Base-by-base conservation (phyloP, 495 filamentous ascomycete species). In the Acidiella bohemica region DNA sequence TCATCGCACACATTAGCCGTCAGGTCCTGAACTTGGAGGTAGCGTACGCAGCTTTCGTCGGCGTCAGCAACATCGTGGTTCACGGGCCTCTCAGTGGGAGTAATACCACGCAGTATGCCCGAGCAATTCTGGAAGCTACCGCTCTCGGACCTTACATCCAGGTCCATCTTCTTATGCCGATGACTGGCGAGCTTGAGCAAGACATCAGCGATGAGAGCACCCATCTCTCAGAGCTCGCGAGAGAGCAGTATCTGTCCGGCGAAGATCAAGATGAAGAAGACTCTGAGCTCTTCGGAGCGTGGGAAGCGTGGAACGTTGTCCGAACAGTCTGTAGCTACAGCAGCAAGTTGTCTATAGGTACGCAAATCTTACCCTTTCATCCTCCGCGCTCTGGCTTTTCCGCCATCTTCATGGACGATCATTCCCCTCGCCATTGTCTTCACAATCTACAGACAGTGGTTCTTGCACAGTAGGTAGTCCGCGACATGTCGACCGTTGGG, bases 231-330 rank as follows among this genome's bases (percentile, higher is more conserved):
- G 64, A 65, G 1, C 66, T 78, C 50, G 74, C 71, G 8, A 62
- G 70, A 41, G 65, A 49, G 55, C 74, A 73, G 34, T 74, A 66
- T 42, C 40, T 65, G 4, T 48, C 46, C 59, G 24, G 58, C 62
- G 36, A 62, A 61, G 40, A 66, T 61, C 34, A 47, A 51, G 17
- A 59, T 63, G 20, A 58, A 43, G 10, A 55, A n/a, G 3, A 76
- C 16, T 56, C 74, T 23, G 80, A 85, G 50, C 56, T 76, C 4
- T 86, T 79, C 48, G 77, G 73, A 22, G 69, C 78, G 5, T 97
- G 90, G 92, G 88, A 95, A 63, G 78, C 80, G 7, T 97, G 90
- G 90, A 78, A 96, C 58, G 64, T 75, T 24, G 83, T 96, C 49
- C 67, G 92, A 39, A 78, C 80, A 30, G 64, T 82, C 19, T 96